A percentile compares a stretch with the other conserved stretches of the same genome.
Conservation (phyloP, 164 flowering plant species). For the Vitis cinerea region DNA sequence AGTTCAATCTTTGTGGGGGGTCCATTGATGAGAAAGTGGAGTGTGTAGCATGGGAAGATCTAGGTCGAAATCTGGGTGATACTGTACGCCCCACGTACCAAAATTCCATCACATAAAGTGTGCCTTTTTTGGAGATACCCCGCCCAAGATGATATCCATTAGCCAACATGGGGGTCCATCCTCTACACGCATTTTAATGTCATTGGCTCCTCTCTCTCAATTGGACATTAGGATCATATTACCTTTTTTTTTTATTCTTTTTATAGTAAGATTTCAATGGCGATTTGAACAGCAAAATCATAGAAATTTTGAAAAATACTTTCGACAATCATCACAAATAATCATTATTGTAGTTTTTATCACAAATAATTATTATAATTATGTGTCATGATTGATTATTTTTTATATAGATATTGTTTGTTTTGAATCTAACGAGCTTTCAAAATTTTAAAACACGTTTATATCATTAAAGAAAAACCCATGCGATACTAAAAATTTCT, state of each 20-base stretch:
- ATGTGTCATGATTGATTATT: background rate
- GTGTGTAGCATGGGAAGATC: background rate
- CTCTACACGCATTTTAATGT: background rate
- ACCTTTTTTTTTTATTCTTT: too few species aligned
- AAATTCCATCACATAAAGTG: background rate
- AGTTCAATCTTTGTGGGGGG: too few species aligned
- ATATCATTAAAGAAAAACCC: too few species aligned
- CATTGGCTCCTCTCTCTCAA: background rate
- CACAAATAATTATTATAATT: too few species aligned
- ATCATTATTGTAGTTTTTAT: too few species aligned
- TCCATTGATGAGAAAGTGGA: background rate
- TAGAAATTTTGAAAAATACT: too few species aligned
- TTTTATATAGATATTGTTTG: background rate
- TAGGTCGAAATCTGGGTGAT: background rate
- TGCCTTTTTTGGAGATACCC: background rate
- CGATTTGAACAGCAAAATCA: too few species aligned
- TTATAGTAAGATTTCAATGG: too few species aligned
- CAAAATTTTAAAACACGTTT: too few species aligned
- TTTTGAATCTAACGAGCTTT: too few species aligned
- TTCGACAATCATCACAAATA: too few species aligned
- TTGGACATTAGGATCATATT: background rate
- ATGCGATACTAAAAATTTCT: too few species aligned
- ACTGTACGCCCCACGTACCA: background rate
- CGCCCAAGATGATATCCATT: background rate
- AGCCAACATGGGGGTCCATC: background rate